Evolutionary conservation across 306 rosid species (phyloP).

Genomic region (Spatholobus suberectus): DNA sequence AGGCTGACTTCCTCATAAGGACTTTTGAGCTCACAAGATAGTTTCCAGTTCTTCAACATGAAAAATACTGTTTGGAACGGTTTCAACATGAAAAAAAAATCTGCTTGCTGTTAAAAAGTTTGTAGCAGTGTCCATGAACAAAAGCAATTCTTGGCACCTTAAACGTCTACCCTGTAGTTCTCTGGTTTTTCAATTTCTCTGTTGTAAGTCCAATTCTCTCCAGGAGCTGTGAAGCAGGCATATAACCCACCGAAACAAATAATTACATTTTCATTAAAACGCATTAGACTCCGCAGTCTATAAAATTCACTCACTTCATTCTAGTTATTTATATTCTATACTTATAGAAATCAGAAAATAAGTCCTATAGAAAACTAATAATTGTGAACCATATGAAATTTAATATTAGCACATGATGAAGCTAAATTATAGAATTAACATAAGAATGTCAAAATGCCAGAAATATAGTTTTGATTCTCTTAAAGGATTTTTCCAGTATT

Average conservation of each 20-base stretch:
- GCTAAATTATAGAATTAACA: not conserved
- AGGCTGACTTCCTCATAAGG: no score
- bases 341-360: constrained; percentile 5
- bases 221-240: constrained; percentile 65
- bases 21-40: no score
- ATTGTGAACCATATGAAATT: not conserved
- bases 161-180: constrained; percentile 72
- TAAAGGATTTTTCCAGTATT: not conserved
- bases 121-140: not conserved
- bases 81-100: no score
- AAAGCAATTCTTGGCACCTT: constrained; percentile 38
- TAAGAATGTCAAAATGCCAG: not conserved
- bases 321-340: not conserved
- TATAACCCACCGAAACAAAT: not conserved
- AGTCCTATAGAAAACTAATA: not conserved
- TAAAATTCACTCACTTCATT: constrained; percentile 22
- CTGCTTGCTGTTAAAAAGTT: constrained; percentile 19
- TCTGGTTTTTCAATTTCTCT: constrained; percentile 81
- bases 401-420: constrained; percentile 11
- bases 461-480: not conserved
- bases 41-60: no score
- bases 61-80: no score
- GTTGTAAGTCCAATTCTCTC: constrained; percentile 88
- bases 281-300: not conserved
- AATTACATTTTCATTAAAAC: not conserved